A percentile compares a stretch with the other conserved stretches of the same genome.
Evolutionary conservation across 176 grass and related monocot genomes (phyloP).

Genomic region (Zizania latifolia): DNA sequence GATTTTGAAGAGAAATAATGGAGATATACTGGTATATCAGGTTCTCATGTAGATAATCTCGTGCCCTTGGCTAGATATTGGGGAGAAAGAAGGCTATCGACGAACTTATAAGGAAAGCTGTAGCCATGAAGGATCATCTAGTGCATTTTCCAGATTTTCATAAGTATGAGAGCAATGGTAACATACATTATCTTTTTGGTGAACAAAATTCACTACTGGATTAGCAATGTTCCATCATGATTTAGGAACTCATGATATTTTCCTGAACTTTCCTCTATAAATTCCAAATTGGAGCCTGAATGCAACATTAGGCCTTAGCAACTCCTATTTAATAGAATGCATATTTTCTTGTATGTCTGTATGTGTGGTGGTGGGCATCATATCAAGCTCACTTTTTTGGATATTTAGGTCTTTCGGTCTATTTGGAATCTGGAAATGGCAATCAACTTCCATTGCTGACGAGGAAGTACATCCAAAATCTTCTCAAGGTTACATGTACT

Average conservation of each 20-base stretch:
- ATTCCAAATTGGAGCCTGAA: background rate
- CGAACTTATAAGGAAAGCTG: slow-evolving; percentile 54
- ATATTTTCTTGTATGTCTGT: background rate
- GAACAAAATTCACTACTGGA: background rate
- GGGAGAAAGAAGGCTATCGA: slow-evolving; percentile 58
- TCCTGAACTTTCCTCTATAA: background rate
- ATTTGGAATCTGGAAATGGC: slow-evolving; percentile 58
- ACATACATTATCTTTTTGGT: slow-evolving; percentile 10
- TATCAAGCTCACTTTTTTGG: background rate
- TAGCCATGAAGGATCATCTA: slow-evolving; percentile 56
- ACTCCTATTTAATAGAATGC: background rate
- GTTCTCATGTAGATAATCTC: slow-evolving; percentile 21
- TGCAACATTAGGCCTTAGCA: background rate
- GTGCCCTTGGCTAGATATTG: slow-evolving; percentile 41
- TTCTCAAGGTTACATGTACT: slow-evolving; percentile 59
- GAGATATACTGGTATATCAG: background rate
- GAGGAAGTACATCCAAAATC: slow-evolving; percentile 70
- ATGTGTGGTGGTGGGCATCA: background rate
- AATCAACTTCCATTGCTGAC: slow-evolving; percentile 38
- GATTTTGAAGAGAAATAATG: background rate
- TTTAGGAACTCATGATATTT: background rate
- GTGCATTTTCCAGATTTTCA: slow-evolving; percentile 47
- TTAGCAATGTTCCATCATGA: background rate
- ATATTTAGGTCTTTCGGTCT: slow-evolving; percentile 58
- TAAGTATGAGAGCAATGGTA: slow-evolving; percentile 65